Percentiles rank a stretch among this genome's conserved stretches.
Evolutionary conservation across 2,329 filamentous ascomycete species (phyloP).

Genomic region (Scleromitrula shiraiana): DNA sequence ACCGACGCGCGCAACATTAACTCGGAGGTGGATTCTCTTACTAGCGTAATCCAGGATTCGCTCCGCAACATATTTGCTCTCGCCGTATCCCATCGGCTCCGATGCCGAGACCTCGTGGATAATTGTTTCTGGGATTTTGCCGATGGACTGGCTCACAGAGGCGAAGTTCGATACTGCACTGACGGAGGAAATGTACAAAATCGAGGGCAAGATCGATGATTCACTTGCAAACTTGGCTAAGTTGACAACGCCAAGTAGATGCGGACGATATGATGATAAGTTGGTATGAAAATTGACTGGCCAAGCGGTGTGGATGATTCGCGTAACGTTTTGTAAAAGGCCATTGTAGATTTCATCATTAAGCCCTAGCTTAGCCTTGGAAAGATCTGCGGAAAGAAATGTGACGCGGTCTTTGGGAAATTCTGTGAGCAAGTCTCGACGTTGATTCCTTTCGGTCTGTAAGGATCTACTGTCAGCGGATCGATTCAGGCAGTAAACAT

Average conservation of each 20-base stretch:
- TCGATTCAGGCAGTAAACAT: conserved; percentile 42
- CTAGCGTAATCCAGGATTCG: conserved; percentile 37
- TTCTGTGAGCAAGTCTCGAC: neutral
- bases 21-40: conserved; percentile 31
- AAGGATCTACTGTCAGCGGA: conserved; percentile 4
- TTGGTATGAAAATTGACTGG: conserved; percentile 32
- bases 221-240: conserved; percentile 25
- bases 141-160: conserved; percentile 26
- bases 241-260: conserved; percentile 32
- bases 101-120: conserved; percentile 8
- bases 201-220: neutral
- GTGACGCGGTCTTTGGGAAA: conserved; percentile 31
- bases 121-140: neutral
- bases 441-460: conserved; percentile 12
- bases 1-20: conserved; percentile 37
- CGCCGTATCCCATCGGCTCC: conserved; percentile 19
- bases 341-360: conserved; percentile 1
- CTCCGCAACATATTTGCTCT: conserved; percentile 22
- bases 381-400: conserved; percentile 42
- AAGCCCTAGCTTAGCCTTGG: conserved; percentile 42
- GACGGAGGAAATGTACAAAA: conserved; percentile 26
- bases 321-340: conserved; percentile 13
- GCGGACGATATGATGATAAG: conserved; percentile 28
- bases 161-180: conserved; percentile 10
- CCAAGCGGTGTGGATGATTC: conserved; percentile 27